Base-by-base conservation (phyloP, 169 alveolate genomes). In the Plasmodium sp. region DNA sequence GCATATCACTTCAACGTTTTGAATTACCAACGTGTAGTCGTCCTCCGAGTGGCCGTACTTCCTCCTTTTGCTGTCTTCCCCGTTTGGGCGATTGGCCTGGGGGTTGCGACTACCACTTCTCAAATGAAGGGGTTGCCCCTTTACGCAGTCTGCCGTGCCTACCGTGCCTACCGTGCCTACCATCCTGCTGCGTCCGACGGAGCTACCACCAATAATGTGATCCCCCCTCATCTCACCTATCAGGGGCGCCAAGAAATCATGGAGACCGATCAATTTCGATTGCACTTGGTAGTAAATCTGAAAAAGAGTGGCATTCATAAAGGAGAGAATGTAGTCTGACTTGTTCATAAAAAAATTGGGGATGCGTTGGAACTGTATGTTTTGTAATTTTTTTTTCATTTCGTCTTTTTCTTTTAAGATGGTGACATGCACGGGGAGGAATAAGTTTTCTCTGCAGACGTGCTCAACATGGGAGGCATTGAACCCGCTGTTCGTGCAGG, bases 291-390 rank as follows among this genome's bases (percentile, higher is more conserved):
- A 85, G 54, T 85, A 75, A 22, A 85, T 85, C 18, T 85, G 85
- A 71, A 39, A 75, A 33, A 85, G 84, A 34, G 72, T 85, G n/a
- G 86, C 84, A 33, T 85, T 85, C 93, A 85, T 75, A 85, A 85
- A 85, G 67, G 41, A 85, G 2, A 18, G 62, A 54, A 85, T 56
- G 54, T 85, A 85, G 75, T 85, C 93, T 77, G 80, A 85, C 18
- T 85, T 85, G 75, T 85, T 85, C 9, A 51, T 6, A 75, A 85
- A 85, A 75, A 85, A 85, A 85, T 85, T 85, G 6, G 81, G 84
- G 36, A 85, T 85, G 54, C 41, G 34, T 34, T 22, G 58, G 62
- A 75, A 74, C 62, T 33, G 9, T 27, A 85, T 73, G 3, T 36
- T 58, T 34, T 56, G 45, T 85, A 85, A 18, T 45, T 74, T 85